These are phyloP conservation scores for Auricularia auricula-judae DNA, from an alignment of 768 basidiomycete genomes.

Conservation along the genomic window DNA sequence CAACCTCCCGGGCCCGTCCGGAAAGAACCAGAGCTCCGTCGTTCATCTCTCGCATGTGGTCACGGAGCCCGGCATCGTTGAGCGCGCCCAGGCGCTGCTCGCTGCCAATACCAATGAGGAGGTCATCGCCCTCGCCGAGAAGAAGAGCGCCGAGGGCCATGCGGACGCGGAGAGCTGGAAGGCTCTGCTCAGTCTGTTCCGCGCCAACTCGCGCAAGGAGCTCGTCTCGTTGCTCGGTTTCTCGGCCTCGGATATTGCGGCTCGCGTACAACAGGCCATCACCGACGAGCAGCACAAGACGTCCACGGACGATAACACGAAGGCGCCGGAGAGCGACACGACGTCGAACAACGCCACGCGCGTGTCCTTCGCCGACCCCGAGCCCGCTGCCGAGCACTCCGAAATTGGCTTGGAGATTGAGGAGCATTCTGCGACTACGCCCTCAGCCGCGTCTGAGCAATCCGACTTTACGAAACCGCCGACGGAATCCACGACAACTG, in stretches of 20 bases:
- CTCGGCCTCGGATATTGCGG: slow-evolving; percentile 75
- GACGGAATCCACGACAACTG: slow-evolving; percentile 66
- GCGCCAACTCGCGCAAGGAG: slow-evolving; percentile 80
- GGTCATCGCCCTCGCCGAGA: slow-evolving; percentile 51
- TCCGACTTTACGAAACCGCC: slow-evolving; percentile 43
- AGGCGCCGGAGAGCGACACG: slow-evolving; percentile 22
- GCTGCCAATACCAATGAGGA: slow-evolving; percentile 39
- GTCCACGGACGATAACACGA: slow-evolving; percentile 27
- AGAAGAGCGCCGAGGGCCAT: slow-evolving; percentile 27
- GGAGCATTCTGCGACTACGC: slow-evolving; percentile 25
- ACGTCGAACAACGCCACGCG: slow-evolving; percentile 39
- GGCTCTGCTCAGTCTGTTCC: slow-evolving; percentile 79
- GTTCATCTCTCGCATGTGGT: slow-evolving; percentile 71
- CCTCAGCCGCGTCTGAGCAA: slow-evolving; percentile 47
- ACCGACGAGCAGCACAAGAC: slow-evolving; percentile 44
- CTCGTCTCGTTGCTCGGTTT: slow-evolving; percentile 85
- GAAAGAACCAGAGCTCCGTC: slow-evolving; percentile 71
- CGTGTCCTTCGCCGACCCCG: slow-evolving; percentile 81
- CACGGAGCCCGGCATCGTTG: slow-evolving; percentile 64
- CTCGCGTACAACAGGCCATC: slow-evolving; percentile 72
- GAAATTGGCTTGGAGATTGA: slow-evolving; percentile 19
- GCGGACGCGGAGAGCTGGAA: slow-evolving; percentile 62
- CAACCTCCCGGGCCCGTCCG: slow-evolving; percentile 46
- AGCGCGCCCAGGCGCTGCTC: slow-evolving; percentile 60
- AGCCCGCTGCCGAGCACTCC: slow-evolving; percentile 27